Base-by-base conservation (phyloP, 2,329 filamentous ascomycete species). In the Ascochyta pisi region DNA sequence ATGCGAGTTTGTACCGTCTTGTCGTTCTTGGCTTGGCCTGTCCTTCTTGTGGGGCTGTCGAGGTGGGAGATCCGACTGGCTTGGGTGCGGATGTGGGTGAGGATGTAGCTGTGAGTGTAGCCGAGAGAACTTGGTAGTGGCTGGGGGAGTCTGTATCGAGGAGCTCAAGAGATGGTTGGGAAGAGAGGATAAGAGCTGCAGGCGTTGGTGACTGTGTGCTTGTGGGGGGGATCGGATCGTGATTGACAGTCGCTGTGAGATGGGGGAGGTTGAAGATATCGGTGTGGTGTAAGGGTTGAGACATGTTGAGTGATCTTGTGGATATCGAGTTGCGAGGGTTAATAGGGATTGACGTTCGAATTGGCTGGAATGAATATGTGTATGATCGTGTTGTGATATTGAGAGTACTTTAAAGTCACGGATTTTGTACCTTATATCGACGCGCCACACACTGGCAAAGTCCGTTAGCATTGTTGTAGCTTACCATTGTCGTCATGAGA, bases 391-490 rank as follows among this genome's bases (percentile, higher is more conserved):
- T 19, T 19, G 19, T 19, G 19, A 19, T 19, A 19, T 1, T 19
- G 19, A 19, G 19, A 19, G 19, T 19, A 19, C 19, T 19, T 19
- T 19, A 19, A 19, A 37, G 12, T 23, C 2, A 31, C 31, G 24
- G 15, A 2, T 13, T 4, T 13, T 12, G 26, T 13, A 34, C 29
- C 4, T 42, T 56, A 46, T 50, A 47, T 38, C 23, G 7, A 42
- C 24, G 10, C 15, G 37, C 3, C 3, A 26, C 10, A 23, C 16
- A 22, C 41, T 27, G n/a, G 8, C 4, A 26, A 27, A 6, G 12
- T 27, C 24, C 9, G 16, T 39, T 47, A n/a, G 24, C 39, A 51
- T 56, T 56, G 47, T 56, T 22, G 26, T n/a, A 19, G 26, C 42
- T 48, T 51, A 26, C 9, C 22, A 56, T 51, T 50, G 38, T 56